Base-by-base conservation (phyloP, 2,329 filamentous ascomycete species). In the Malbranchea zuffiana region DNA sequence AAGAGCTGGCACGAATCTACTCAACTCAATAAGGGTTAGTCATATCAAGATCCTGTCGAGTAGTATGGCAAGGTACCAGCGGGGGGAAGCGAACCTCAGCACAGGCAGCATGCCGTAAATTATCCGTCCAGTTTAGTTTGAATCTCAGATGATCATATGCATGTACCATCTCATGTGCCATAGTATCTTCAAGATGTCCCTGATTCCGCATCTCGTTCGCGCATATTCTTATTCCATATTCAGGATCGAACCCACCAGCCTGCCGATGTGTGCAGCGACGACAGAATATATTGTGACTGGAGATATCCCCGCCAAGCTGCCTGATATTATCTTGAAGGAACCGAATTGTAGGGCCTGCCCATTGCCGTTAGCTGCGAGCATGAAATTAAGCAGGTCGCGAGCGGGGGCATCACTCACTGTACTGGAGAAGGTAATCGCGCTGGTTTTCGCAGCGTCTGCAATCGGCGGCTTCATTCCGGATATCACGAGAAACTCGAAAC, bases 111-210 rank as follows among this genome's bases (percentile, higher is more conserved):
- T 98, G 90, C 57, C 79, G 77, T 60, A 98, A 57, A 57, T 85
- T 65, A 65, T 82, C 75, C n/a, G 66, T 61, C 66, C 82, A 83
- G 54, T 96, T 80, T 29, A 95, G 78, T 61, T 94, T 90, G 68
- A 85, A 98, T 45, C 88, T 68, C 49, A 96, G 55, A 57, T 93
- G 82, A 57, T 98, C 90, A 69, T 86, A 96, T 1, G 87, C 87
- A 59, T 98, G 90, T 36, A 98, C 82, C 85, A 98, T 92, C 66
- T 98, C 90, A 61, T 98, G 90, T 18, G 87, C 80, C 53, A 98
- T 67, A 7, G 87, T 94, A 58, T 98, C 90, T 65, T 98, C 90
- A 49, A 94, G 60, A 56, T 94, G 85, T 20, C 78, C 78, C 40
- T 77, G 68, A 54, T 85, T 78, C 41, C 80, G 69, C 55, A 96